Conservation (phyloP, 768 basidiomycete genomes). For the Pleurotus tuber-regium region DNA sequence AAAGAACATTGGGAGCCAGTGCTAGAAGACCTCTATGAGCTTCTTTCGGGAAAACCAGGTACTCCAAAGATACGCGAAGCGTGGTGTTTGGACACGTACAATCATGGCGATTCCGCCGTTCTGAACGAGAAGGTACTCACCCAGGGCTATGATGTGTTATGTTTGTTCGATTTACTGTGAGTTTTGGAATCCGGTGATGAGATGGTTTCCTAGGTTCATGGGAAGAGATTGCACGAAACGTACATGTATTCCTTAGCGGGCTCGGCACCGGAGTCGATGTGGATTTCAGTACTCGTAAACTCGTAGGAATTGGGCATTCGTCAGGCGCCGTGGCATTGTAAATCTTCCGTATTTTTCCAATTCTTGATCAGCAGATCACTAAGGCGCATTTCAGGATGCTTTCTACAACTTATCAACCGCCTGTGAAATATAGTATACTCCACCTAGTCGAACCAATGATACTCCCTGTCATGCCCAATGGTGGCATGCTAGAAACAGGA, state of each 20-base stretch:
- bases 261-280: slow-evolving; percentile 45
- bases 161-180: slow-evolving; percentile 26
- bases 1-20: slow-evolving; percentile 63
- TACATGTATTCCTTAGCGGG: slow-evolving; percentile 48
- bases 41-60: slow-evolving; percentile 19
- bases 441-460: slow-evolving; percentile 49
- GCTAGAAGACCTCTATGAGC: slow-evolving; percentile 40
- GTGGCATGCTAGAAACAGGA: slow-evolving; percentile 24
- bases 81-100: slow-evolving; percentile 52
- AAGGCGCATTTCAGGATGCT: slow-evolving; percentile 37
- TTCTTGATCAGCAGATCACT: not conserved
- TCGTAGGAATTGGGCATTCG: slow-evolving; percentile 55
- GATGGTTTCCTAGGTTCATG: slow-evolving; percentile 37
- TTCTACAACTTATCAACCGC: slow-evolving; percentile 38
- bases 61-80: slow-evolving; percentile 40
- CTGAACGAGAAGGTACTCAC: slow-evolving; percentile 43
- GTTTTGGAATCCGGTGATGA: not conserved
- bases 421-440: slow-evolving; percentile 33
- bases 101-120: slow-evolving; percentile 51
- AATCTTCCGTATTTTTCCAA: slow-evolving; percentile 14
- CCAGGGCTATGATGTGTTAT: slow-evolving; percentile 38
- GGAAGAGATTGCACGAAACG: slow-evolving; percentile 49
- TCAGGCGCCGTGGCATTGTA: slow-evolving; percentile 50
- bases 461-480: slow-evolving; percentile 17
- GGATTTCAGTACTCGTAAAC: slow-evolving; percentile 44